These are phyloP conservation scores for Kalmusia sp. DNA, from an alignment of 2,329 filamentous ascomycete species.

Conservation along the genomic window DNA sequence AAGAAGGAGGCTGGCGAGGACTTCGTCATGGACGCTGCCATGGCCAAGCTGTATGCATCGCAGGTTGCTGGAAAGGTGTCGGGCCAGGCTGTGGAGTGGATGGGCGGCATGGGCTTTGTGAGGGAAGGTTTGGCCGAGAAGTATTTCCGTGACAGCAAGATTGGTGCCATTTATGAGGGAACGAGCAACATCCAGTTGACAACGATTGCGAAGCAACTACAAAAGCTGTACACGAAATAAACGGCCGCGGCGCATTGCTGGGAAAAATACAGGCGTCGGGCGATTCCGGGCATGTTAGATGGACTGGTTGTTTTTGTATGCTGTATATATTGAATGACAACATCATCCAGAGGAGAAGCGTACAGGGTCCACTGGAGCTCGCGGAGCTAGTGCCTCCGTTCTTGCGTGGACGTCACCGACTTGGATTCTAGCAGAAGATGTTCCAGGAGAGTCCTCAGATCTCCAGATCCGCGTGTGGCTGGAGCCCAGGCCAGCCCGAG, in stretches of 20 bases:
- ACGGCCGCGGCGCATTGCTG: neutral
- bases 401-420: neutral
- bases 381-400: neutral
- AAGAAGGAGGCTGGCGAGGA: constrained; percentile 98
- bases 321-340: neutral
- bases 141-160: constrained; percentile 97
- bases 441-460: neutral
- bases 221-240: constrained; percentile 71
- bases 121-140: constrained; percentile 96
- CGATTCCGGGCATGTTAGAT: neutral
- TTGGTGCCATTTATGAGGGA: constrained; percentile 96
- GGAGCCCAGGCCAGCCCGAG: neutral
- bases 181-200: constrained; percentile 77
- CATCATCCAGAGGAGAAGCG: too few species aligned
- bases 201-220: constrained; percentile 74
- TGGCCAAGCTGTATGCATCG: constrained; percentile 95
- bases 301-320: neutral
- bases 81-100: constrained; percentile 93
- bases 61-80: constrained; percentile 91
- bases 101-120: constrained; percentile 99
- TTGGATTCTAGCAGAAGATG: neutral
- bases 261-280: neutral
- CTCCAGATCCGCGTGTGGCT: neutral
- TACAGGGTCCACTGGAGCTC: neutral
- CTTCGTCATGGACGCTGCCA: constrained; percentile 94